These are phyloP conservation scores for Firmiana major DNA, from an alignment of 345 rosid species.

Conservation along the genomic window DNA sequence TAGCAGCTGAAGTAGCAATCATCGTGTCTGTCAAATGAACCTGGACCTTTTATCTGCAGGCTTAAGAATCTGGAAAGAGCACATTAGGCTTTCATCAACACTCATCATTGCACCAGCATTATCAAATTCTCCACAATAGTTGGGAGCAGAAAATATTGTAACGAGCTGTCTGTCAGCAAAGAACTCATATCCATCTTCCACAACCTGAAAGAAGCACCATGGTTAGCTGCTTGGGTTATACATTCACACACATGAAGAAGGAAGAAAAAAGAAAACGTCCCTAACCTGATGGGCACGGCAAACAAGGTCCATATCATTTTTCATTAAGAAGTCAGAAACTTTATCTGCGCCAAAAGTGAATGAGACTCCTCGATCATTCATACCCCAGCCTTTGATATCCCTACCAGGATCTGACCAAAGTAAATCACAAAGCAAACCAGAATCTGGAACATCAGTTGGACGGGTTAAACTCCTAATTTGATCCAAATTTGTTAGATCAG, in stretches of 20 bases:
- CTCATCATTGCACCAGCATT: constrained; percentile 97
- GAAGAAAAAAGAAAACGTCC: constrained; percentile 5
- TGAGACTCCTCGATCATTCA: constrained; percentile 91
- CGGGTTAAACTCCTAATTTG: constrained; percentile 69
- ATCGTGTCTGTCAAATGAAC: constrained; percentile 36
- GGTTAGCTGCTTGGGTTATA: constrained; percentile 9
- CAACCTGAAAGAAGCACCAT: constrained; percentile 48
- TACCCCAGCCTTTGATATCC: constrained; percentile 83
- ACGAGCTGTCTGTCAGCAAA: constrained; percentile 86
- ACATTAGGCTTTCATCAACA: constrained; percentile 87
- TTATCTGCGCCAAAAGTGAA: constrained; percentile 80
- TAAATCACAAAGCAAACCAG: constrained; percentile 87
- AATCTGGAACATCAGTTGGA: constrained; percentile 84
- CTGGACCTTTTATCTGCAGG: constrained; percentile 54
- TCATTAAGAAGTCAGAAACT: constrained; percentile 64
- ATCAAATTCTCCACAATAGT: constrained; percentile 92
- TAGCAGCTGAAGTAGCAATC: constrained; percentile 9
- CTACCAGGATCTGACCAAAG: constrained; percentile 92
- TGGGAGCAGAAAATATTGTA: constrained; percentile 88
- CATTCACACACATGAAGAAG: not conserved
- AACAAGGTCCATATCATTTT: constrained; percentile 85
- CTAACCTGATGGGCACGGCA: constrained; percentile 94
- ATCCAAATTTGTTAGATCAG: constrained; percentile 67
- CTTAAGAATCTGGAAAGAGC: constrained; percentile 89
- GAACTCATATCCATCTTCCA: constrained; percentile 93